Evolutionary conservation across 768 basidiomycete genomes (phyloP), one percentile per base, ranked within the genome.

Genomic region (Hygrophoropsis aurantiaca): DNA sequence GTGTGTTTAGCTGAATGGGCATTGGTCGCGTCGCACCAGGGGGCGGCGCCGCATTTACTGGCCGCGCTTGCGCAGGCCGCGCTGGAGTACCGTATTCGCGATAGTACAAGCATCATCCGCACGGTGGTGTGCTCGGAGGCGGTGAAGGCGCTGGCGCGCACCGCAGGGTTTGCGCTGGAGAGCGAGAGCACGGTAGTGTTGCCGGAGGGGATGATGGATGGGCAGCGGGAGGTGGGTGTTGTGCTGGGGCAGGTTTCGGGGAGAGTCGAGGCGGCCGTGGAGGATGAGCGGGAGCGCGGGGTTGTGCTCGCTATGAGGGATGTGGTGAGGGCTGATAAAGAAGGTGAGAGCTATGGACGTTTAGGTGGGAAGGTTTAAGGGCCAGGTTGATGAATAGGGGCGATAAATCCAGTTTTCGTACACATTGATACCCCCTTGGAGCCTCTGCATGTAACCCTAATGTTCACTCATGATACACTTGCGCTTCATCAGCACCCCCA

Each of bases 31-130:
- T 30, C 54, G 11, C 44, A 51, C 26, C 50, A 49, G 19, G 55
- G 46, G 10, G 61, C 55, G 16, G 35, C 50, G 19, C 57, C 71
- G 4, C 70, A 74, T 43, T 46, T 73, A 15, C 55, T 70, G 2
- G 65, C 71, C 10, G 66, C 62, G n/a, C 58, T 72, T 24, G 56
- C 72, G 8, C 69, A 73, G 44, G 69, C 64, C 2, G 52, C 66
- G 18, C 51, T 72, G 24, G 69, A 69, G 45, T 57, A 58, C 45
- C 59, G 59, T 39, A 67, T 69, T 42, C 54, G 62, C 11, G 37
- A n/a, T 0, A 55, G 60, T 10, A 35, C 15, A 21, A 55, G 58
- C 20, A 73, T 73, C 52, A 58, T 73, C 43, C 67, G 72, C 44
- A 71, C 68, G 3, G 55, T 71, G 18, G 37, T 72, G 24, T 61